A percentile compares a stretch with the other conserved stretches of the same genome.
Conservation (phyloP, 257 asterid genomes). For the Hygrophila difformis region DNA sequence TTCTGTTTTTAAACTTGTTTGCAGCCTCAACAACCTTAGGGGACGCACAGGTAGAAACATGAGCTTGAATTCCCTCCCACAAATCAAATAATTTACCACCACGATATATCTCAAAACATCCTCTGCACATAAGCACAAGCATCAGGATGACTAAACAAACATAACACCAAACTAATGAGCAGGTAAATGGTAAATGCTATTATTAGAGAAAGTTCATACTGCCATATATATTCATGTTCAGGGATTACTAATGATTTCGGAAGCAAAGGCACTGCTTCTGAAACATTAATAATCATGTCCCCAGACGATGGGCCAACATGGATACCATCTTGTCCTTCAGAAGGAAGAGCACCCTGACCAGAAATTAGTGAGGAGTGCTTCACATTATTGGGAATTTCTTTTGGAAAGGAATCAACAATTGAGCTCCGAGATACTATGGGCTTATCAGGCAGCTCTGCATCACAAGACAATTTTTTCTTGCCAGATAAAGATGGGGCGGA, state of each 20-base stretch:
- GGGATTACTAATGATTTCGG: constrained; percentile 51
- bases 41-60: constrained; percentile 70
- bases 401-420: constrained; percentile 31
- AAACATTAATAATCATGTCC: constrained; percentile 28
- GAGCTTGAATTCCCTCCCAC: constrained; percentile 85
- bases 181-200: constrained; percentile 9
- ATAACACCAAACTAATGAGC: constrained; percentile 5
- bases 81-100: constrained; percentile 36
- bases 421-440: constrained; percentile 18
- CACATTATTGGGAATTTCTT: constrained; percentile 23
- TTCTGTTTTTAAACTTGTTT: constrained; percentile 47
- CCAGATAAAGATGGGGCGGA: constrained; percentile 27
- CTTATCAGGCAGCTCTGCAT: constrained; percentile 41
- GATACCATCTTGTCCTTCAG: constrained; percentile 30
- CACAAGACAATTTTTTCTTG: constrained; percentile 25
- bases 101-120: constrained; percentile 62
- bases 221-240: constrained; percentile 75
- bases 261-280: constrained; percentile 29
- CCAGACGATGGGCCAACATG: constrained; percentile 24
- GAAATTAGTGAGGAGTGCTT: constrained; percentile 30
- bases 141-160: constrained; percentile 12
- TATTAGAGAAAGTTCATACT: constrained; percentile 43
- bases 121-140: constrained; percentile 43
- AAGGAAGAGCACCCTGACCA: constrained; percentile 30
- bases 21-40: constrained; percentile 52